A percentile compares a stretch with the other conserved stretches of the same genome.
Evolutionary conservation across 139 green algal species (phyloP).

Genomic region (Tetradesmus lagerheimii): DNA sequence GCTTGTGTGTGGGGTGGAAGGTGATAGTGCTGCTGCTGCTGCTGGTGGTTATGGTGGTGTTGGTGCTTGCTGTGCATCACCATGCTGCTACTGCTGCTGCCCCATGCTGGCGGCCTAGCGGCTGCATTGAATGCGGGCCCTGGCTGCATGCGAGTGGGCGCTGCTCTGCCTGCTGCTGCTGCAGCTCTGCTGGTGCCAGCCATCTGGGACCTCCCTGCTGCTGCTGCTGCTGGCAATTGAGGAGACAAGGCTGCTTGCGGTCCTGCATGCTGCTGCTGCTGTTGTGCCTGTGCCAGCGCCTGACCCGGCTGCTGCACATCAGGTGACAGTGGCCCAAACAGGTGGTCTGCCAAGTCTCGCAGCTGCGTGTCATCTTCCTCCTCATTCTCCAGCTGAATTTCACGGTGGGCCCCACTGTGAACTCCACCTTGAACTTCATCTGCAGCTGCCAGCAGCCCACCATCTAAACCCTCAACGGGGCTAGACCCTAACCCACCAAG

Average conservation of each 20-base stretch:
- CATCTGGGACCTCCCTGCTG: background rate
- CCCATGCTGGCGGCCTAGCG: background rate
- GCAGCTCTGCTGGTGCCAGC: background rate
- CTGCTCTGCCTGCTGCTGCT: background rate
- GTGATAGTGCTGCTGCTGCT: background rate
- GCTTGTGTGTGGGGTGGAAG: background rate
- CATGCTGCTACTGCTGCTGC: background rate
- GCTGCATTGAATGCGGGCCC: background rate
- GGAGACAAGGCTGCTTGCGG: background rate
- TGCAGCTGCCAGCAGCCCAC: background rate
- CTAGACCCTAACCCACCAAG: background rate
- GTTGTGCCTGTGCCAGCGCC: no score
- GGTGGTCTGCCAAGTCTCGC: background rate
- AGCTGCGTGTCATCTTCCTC: background rate
- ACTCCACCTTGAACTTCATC: background rate
- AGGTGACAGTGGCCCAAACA: background rate
- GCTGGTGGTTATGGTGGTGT: background rate
- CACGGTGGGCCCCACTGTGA: background rate
- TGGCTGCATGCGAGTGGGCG: background rate
- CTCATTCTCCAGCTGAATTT: conserved; percentile 10
- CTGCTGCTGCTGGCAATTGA: conserved; percentile 30
- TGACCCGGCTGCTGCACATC: background rate
- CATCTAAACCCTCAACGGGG: background rate
- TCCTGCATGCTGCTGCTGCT: conserved; percentile 14
- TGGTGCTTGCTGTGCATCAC: background rate